Percentiles rank a stretch among this genome's conserved stretches.
Evolutionary conservation across 2,329 filamentous ascomycete genomes (phyloP).

Genomic region (Stemphylium vesicarium): DNA sequence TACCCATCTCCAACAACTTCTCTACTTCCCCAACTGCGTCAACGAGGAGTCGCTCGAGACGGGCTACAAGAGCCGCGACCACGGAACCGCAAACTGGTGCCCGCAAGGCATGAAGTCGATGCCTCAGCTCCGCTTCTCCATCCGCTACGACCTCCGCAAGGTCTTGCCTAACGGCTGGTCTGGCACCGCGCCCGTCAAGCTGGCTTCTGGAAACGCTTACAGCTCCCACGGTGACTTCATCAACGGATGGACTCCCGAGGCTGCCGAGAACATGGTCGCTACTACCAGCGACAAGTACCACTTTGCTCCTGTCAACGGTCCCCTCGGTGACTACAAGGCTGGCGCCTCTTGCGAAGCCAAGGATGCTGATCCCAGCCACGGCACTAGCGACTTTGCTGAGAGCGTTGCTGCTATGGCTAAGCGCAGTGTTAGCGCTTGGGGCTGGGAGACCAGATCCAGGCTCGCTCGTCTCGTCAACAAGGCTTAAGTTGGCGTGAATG

Average conservation of each 20-base stretch:
- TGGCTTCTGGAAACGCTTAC: conserved; percentile 51
- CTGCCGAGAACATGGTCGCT: conserved; percentile 52
- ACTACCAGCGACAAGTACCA: conserved; percentile 45
- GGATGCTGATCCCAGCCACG: conserved; percentile 53
- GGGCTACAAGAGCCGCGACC: conserved; percentile 42
- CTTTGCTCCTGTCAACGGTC: conserved; percentile 48
- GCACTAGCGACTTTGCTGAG: conserved; percentile 52
- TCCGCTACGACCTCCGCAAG: conserved; percentile 56
- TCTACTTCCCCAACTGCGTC: conserved; percentile 56
- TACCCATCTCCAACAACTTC: conserved; percentile 54
- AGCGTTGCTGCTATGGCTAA: conserved; percentile 42
- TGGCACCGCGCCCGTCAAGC: conserved; percentile 53
- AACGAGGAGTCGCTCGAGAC: conserved; percentile 45
- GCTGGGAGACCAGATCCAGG: conserved; percentile 26
- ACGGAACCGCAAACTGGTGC: conserved; percentile 47
- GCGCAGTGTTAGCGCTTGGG: conserved; percentile 20
- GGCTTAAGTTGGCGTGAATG: not conserved
- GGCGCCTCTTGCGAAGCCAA: conserved; percentile 46
- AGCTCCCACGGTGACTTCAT: conserved; percentile 58
- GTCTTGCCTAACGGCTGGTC: conserved; percentile 54
- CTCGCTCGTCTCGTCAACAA: conserved; percentile 13
- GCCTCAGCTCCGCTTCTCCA: conserved; percentile 56
- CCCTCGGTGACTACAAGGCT: not conserved
- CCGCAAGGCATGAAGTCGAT: conserved; percentile 55
- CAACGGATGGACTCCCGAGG: conserved; percentile 55